A percentile compares a stretch with the other conserved stretches of the same genome.
Conservation (phyloP, 495 filamentous ascomycete species). For the Annulohypoxylon maeteangense region DNA sequence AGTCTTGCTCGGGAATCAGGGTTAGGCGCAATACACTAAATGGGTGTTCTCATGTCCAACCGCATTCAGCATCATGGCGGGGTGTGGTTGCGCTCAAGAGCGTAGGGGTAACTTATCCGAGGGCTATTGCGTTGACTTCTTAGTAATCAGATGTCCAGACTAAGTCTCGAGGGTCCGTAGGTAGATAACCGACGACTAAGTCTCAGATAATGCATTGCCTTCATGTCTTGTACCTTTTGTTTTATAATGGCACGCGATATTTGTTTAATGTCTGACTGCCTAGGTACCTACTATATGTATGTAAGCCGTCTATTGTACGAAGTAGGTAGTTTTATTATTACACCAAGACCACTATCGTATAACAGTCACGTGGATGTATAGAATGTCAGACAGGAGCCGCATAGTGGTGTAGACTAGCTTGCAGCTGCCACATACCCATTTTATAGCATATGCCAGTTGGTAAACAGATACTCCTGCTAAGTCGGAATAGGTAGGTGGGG, state of each 20-base stretch:
- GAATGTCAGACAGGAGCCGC: neutral
- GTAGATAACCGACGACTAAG: slow-evolving; percentile 21
- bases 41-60: slow-evolving; percentile 11
- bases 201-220: slow-evolving; percentile 33
- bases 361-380: too few species aligned
- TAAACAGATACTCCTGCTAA: neutral
- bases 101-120: neutral
- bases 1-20: slow-evolving; percentile 14
- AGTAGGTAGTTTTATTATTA: too few species aligned
- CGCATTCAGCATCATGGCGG: slow-evolving; percentile 8
- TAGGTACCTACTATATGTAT: neutral
- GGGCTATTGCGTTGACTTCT: slow-evolving; percentile 15
- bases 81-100: neutral
- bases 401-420: neutral
- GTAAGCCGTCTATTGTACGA: too few species aligned
- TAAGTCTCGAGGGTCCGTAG: slow-evolving; percentile 10
- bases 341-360: too few species aligned
- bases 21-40: slow-evolving; percentile 16
- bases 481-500: neutral
- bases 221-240: slow-evolving; percentile 6
- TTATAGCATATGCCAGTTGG: neutral
- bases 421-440: slow-evolving; percentile 1
- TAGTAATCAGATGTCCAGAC: slow-evolving; percentile 1
- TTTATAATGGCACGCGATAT: neutral
- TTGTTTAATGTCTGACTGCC: neutral